phyloP scores from a whole-genome alignment of 1,284 basidiomycete species.

The Sphagnurus paluster region DNA sequence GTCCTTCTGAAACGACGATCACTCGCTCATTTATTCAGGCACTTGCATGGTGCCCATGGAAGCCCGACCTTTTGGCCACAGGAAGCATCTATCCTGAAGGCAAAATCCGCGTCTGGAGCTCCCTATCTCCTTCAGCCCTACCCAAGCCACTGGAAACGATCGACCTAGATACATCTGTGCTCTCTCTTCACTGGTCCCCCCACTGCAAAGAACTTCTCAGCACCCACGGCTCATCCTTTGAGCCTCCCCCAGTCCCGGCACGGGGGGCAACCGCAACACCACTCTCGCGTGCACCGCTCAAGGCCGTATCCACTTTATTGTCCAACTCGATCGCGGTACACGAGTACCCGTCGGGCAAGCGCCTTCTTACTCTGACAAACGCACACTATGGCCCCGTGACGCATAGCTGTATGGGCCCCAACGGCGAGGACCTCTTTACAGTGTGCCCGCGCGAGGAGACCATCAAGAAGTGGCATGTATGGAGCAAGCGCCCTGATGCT shows the following conservation, averaged over 20 bases:
- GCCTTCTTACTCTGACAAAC: conserved; percentile 34
- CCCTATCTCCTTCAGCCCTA: conserved; percentile 20
- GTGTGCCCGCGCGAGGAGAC: conserved; percentile 37
- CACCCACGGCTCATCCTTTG: conserved; percentile 38
- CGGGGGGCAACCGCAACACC: conserved; percentile 3
- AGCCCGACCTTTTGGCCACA: conserved; percentile 39
- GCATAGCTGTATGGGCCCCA: conserved; percentile 38
- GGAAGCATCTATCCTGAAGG: conserved; percentile 39
- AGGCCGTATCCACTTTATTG: conserved; percentile 26
- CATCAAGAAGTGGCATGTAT: conserved; percentile 44
- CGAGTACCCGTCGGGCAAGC: conserved; percentile 38
- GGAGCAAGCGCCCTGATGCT: conserved; percentile 27
- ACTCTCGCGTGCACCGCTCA: conserved; percentile 14
- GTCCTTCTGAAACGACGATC: background rate
- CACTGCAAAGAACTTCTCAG: conserved; percentile 43
- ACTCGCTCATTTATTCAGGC: conserved; percentile 26
- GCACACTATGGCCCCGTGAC: conserved; percentile 34
- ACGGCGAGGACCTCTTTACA: conserved; percentile 38
- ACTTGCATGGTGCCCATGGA: conserved; percentile 43
- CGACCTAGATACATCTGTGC: conserved; percentile 35
- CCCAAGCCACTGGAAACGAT: conserved; percentile 33
- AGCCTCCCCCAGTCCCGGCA: conserved; percentile 17
- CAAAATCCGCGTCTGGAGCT: conserved; percentile 37
- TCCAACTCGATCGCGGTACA: conserved; percentile 40
- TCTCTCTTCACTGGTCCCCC: conserved; percentile 41